These are phyloP conservation scores for Colletotrichum sp. DNA, from an alignment of 2,329 filamentous ascomycete genomes.

Conservation along the genomic window DNA sequence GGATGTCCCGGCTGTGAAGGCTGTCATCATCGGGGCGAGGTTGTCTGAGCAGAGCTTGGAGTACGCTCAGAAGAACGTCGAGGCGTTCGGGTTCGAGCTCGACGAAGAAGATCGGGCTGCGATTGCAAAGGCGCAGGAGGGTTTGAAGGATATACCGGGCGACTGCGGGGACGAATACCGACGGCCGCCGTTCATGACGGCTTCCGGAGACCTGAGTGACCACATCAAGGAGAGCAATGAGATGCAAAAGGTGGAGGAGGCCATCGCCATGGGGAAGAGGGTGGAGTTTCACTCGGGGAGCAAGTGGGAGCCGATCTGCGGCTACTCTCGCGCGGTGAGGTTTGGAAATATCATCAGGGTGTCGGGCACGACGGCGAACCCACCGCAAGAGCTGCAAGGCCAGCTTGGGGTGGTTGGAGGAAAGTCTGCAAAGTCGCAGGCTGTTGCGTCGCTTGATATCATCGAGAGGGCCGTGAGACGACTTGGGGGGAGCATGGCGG, in stretches of 20 bases:
- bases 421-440: neutral
- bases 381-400: neutral
- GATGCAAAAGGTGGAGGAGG: neutral
- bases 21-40: slow-evolving; percentile 47
- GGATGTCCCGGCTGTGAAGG: slow-evolving; percentile 51
- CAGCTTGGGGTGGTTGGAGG: neutral
- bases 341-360: neutral
- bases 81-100: slow-evolving; percentile 25
- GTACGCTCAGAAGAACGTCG: slow-evolving; percentile 34
- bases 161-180: slow-evolving; percentile 30
- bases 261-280: neutral
- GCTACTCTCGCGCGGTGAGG: slow-evolving; percentile 2
- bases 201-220: neutral
- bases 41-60: neutral
- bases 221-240: neutral
- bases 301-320: slow-evolving; percentile 6
- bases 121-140: slow-evolving; percentile 20
- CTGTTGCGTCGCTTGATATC: neutral
- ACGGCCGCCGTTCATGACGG: slow-evolving; percentile 6
- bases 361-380: slow-evolving; percentile 6
- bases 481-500: neutral
- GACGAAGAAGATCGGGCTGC: slow-evolving; percentile 21
- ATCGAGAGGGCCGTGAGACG: neutral
- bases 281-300: neutral
- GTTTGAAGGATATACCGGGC: slow-evolving; percentile 24